Conservation (phyloP, 139 green algal genomes). For the Chlorella vulgaris region DNA sequence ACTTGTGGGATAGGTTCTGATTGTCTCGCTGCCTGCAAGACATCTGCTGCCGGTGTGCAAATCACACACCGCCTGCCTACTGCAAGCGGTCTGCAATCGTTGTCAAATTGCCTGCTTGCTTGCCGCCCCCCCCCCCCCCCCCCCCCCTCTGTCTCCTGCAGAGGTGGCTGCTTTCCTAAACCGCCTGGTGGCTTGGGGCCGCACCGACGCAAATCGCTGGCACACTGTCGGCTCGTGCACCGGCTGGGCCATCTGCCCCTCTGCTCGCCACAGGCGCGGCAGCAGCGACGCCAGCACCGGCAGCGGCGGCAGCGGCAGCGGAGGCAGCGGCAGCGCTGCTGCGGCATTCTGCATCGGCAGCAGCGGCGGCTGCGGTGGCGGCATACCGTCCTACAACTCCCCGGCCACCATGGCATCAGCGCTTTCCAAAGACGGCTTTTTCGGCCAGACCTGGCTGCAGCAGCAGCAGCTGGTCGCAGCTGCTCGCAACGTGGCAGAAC, state of each 20-base stretch:
- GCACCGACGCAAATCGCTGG: constrained; percentile 18
- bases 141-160: constrained; percentile 8
- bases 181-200: constrained; percentile 62
- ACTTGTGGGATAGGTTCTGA: too few relatives aligned
- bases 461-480: not conserved
- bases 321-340: not conserved
- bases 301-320: not conserved
- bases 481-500: not conserved
- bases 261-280: not conserved
- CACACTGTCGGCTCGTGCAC: constrained; percentile 12
- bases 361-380: not conserved
- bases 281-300: not conserved
- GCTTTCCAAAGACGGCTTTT: not conserved
- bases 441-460: not conserved
- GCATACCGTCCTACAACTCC: not conserved
- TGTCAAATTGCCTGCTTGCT: not conserved
- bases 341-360: constrained; percentile 1
- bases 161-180: constrained; percentile 80
- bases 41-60: too few relatives aligned
- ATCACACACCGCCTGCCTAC: too few relatives aligned
- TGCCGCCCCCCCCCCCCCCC: too few relatives aligned
- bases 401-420: not conserved
- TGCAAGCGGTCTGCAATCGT: constrained; percentile 38
- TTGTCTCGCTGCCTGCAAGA: too few relatives aligned
- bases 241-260: not conserved